A percentile compares a stretch with the other conserved stretches of the same genome.
Conservation (phyloP, 2,329 filamentous ascomycete species). For the Cladosporium oxysporum region DNA sequence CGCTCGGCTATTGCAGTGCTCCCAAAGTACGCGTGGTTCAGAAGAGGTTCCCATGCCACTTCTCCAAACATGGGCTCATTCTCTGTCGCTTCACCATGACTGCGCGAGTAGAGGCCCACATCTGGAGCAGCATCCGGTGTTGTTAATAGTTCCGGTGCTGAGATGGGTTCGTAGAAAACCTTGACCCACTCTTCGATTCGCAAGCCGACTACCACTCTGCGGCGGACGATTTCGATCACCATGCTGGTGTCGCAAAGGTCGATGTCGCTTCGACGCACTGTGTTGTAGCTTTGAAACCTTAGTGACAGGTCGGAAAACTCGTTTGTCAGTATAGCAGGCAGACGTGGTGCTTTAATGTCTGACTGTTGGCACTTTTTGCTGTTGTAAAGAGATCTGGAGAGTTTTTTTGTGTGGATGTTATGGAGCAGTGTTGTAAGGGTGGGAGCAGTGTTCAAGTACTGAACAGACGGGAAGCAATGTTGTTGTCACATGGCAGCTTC, state of each 20-base stretch:
- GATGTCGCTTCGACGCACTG: no score
- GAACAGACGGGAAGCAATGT: not conserved
- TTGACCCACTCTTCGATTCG: not conserved
- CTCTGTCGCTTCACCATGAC: not conserved
- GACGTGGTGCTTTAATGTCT: not conserved
- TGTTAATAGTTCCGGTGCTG: not conserved
- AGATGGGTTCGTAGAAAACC: not conserved
- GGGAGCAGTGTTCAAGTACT: not conserved
- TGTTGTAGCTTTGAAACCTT: no score
- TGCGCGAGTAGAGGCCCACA: not conserved
- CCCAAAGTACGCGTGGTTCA: not conserved
- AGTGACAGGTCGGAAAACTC: not conserved
- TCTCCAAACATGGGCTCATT: constrained; percentile 2
- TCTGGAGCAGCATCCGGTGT: not conserved
- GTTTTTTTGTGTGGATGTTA: not conserved
- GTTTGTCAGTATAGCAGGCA: not conserved
- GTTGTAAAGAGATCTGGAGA: not conserved
- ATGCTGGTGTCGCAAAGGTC: not conserved
- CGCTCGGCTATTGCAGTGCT: not conserved
- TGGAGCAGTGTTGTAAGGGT: not conserved
- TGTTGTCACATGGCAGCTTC: not conserved
- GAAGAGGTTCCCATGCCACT: constrained; percentile 1
- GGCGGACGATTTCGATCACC: not conserved
- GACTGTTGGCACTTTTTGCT: not conserved
- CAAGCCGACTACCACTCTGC: not conserved